These are phyloP conservation scores for Russula sp. DNA, from an alignment of 768 basidiomycete genomes.

Conservation along the genomic window DNA sequence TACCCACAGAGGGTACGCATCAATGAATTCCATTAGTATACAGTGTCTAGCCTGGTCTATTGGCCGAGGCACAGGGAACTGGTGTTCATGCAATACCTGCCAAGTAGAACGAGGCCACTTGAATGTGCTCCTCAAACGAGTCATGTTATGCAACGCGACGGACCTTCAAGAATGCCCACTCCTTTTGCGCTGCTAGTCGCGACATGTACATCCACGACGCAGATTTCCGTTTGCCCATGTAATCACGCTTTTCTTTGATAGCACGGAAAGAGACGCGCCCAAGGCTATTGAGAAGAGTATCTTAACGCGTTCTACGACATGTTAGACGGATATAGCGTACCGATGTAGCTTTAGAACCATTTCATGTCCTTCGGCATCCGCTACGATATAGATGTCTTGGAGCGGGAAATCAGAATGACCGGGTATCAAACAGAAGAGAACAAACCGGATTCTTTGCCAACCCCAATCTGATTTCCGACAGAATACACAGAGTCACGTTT, in stretches of 20 bases:
- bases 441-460: slow-evolving; percentile 94
- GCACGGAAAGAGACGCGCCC: slow-evolving; percentile 97
- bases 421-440: neutral
- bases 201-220: slow-evolving; percentile 99
- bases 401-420: neutral
- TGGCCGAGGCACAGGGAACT: slow-evolving; percentile 88
- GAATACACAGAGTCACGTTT: slow-evolving; percentile 84
- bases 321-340: slow-evolving; percentile 36
- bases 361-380: slow-evolving; percentile 74
- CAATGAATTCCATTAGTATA: slow-evolving; percentile 93
- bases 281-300: slow-evolving; percentile 46
- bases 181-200: slow-evolving; percentile 90
- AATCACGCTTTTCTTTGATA: slow-evolving; percentile 95
- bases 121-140: neutral
- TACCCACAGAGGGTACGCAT: slow-evolving; percentile 87
- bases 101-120: neutral
- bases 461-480: slow-evolving; percentile 96
- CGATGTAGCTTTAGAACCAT: slow-evolving; percentile 93
- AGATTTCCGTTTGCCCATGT: slow-evolving; percentile 89
- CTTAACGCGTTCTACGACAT: neutral
- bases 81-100: slow-evolving; percentile 86
- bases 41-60: slow-evolving; percentile 95
- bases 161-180: slow-evolving; percentile 99
- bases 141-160: slow-evolving; percentile 8
- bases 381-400: slow-evolving; percentile 85